A percentile compares a stretch with the other conserved stretches of the same genome.
Conservation (phyloP, 2,329 filamentous ascomycete species). For the Mycosphaerella sp. region DNA sequence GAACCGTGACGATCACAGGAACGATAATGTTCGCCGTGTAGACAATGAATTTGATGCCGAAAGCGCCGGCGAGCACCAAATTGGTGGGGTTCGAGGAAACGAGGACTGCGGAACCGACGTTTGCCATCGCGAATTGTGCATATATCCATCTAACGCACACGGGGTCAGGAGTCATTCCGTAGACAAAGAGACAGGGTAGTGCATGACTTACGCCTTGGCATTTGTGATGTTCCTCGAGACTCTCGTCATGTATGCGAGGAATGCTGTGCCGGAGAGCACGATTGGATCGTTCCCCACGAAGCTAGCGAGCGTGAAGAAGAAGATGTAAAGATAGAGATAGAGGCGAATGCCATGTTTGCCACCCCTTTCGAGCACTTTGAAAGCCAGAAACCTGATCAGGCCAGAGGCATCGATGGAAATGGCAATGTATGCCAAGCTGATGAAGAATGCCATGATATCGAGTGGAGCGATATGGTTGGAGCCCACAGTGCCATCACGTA, state of each 20-base stretch:
- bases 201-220: slow-evolving; percentile 48
- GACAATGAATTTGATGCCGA: slow-evolving; percentile 62
- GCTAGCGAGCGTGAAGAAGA: slow-evolving; percentile 62
- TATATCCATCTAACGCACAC: slow-evolving; percentile 52
- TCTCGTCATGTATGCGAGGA: slow-evolving; percentile 69
- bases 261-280: slow-evolving; percentile 66
- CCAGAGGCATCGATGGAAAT: slow-evolving; percentile 72
- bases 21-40: slow-evolving; percentile 76
- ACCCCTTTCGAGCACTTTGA: slow-evolving; percentile 62
- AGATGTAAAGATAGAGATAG: slow-evolving; percentile 66
- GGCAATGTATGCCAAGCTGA: slow-evolving; percentile 65
- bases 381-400: slow-evolving; percentile 62
- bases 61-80: slow-evolving; percentile 65
- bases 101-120: slow-evolving; percentile 67
- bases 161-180: background rate
- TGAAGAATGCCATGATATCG: slow-evolving; percentile 69
- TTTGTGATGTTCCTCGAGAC: slow-evolving; percentile 66
- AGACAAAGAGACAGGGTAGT: background rate
- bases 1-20: slow-evolving; percentile 60
- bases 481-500: slow-evolving; percentile 62
- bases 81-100: slow-evolving; percentile 76
- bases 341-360: slow-evolving; percentile 60
- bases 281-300: slow-evolving; percentile 72
- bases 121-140: slow-evolving; percentile 64
- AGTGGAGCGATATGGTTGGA: slow-evolving; percentile 60